Evolutionary conservation across 73 alveolate species (phyloP).

Genomic region (Paramecium tetraurelia): DNA sequence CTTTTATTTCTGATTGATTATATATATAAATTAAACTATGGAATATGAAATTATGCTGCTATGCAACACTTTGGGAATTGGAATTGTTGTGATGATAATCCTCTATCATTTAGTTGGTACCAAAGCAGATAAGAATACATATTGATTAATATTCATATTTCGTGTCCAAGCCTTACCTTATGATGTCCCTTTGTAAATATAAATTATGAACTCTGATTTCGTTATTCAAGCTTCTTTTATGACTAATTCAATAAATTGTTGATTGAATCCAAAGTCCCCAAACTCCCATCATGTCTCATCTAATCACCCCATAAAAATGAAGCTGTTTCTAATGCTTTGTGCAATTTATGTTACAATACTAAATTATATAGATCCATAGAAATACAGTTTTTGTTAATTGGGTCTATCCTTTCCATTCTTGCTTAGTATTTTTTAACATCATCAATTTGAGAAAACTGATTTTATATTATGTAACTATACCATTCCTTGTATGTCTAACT

Average conservation of each 20-base stretch:
- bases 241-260: constrained; percentile 29
- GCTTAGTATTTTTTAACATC: not conserved
- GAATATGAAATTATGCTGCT: constrained; percentile 47
- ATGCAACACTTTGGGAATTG: constrained; percentile 46
- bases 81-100: constrained; percentile 15
- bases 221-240: not conserved
- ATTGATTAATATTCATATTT: constrained; percentile 30
- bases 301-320: constrained; percentile 43
- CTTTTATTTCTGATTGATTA: not conserved
- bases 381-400: constrained; percentile 26
- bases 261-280: not conserved
- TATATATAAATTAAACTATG: constrained; percentile 14
- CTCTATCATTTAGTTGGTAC: constrained; percentile 42
- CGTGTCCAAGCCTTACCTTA: constrained; percentile 33
- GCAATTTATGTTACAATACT: constrained; percentile 22
- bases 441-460: constrained; percentile 22
- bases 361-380: not conserved
- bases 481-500: constrained; percentile 22
- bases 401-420: constrained; percentile 35
- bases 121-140: constrained; percentile 8
- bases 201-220: not conserved
- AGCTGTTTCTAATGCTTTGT: constrained; percentile 18
- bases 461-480: not conserved
- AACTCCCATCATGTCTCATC: not conserved
- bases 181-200: constrained; percentile 32